Percentiles rank a stretch among this genome's conserved stretches.
Conservation (phyloP, 1,139 yeast genomes). For the Debaryomycetaceae sp. region DNA sequence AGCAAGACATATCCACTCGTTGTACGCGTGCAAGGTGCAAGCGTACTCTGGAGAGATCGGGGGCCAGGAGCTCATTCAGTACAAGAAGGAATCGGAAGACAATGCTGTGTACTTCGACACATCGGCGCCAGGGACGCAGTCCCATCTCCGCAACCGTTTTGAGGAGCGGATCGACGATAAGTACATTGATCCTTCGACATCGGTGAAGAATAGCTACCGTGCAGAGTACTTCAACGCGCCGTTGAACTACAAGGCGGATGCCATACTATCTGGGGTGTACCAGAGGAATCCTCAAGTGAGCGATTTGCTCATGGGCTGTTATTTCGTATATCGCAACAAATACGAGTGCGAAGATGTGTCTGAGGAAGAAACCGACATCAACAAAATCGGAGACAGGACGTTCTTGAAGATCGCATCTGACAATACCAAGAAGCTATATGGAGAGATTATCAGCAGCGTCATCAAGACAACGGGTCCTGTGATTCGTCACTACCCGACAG, state of each 20-base stretch:
- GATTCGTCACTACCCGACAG: constrained; percentile 80
- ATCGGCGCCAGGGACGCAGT: constrained; percentile 34
- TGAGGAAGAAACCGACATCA: constrained; percentile 39
- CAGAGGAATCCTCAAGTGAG: constrained; percentile 26
- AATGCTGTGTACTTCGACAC: constrained; percentile 93
- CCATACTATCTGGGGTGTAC: constrained; percentile 42
- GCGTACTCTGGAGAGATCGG: constrained; percentile 52
- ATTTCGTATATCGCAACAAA: constrained; percentile 80
- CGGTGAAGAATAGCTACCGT: constrained; percentile 50
- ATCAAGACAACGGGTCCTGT: constrained; percentile 85
- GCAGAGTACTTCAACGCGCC: constrained; percentile 83
- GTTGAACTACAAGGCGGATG: constrained; percentile 45
- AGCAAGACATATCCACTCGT: constrained; percentile 78
- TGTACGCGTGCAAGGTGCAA: constrained; percentile 90
- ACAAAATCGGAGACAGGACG: constrained; percentile 70
- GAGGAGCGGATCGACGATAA: constrained; percentile 76
- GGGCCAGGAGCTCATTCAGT: constrained; percentile 57
- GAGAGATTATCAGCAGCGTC: constrained; percentile 69
- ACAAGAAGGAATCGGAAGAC: constrained; percentile 72
- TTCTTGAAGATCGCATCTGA: constrained; percentile 76
- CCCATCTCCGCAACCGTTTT: constrained; percentile 38
- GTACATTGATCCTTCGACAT: constrained; percentile 61
- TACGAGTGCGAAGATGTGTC: constrained; percentile 40
- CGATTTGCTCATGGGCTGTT: constrained; percentile 66
- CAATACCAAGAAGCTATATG: constrained; percentile 76